Conservation (phyloP, 805 yeast genomes). For the Candida adriatica region DNA sequence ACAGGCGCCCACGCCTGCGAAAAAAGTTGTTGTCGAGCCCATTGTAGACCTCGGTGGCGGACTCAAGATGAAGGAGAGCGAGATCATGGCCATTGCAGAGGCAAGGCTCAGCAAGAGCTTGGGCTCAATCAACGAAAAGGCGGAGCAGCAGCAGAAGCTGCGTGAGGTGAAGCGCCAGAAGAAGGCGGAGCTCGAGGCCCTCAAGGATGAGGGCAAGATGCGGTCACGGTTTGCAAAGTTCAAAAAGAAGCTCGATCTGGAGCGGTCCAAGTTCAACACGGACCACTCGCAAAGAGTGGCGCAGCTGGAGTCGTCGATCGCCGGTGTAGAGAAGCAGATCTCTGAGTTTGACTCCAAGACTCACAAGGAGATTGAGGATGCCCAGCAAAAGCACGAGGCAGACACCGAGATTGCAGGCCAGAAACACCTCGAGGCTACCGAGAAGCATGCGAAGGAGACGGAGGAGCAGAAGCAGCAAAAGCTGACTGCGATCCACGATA, state of each 20-base stretch:
- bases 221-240: slow-evolving; percentile 22
- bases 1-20: slow-evolving; percentile 4
- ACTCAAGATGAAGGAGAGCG: slow-evolving; percentile 22
- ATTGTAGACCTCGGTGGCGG: slow-evolving; percentile 25
- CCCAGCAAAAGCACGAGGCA: slow-evolving; percentile 11
- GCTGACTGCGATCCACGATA: slow-evolving; percentile 13
- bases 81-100: slow-evolving; percentile 21
- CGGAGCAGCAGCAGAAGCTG: slow-evolving; percentile 20
- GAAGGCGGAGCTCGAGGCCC: slow-evolving; percentile 19
- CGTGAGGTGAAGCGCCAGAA: slow-evolving; percentile 21
- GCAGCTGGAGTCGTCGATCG: slow-evolving; percentile 18
- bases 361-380: slow-evolving; percentile 16
- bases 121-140: slow-evolving; percentile 17
- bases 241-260: slow-evolving; percentile 22
- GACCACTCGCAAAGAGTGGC: slow-evolving; percentile 14
- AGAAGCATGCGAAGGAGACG: slow-evolving; percentile 11
- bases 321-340: slow-evolving; percentile 17
- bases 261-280: slow-evolving; percentile 14
- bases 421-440: slow-evolving; percentile 16
- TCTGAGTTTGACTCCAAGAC: slow-evolving; percentile 17
- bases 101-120: slow-evolving; percentile 17
- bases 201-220: slow-evolving; percentile 21
- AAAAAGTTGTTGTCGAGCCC: slow-evolving; percentile 16
- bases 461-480: slow-evolving; percentile 14
- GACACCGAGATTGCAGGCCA: slow-evolving; percentile 14